Base-by-base conservation (phyloP, 805 yeast species). In the Lipomyces lipofer region DNA sequence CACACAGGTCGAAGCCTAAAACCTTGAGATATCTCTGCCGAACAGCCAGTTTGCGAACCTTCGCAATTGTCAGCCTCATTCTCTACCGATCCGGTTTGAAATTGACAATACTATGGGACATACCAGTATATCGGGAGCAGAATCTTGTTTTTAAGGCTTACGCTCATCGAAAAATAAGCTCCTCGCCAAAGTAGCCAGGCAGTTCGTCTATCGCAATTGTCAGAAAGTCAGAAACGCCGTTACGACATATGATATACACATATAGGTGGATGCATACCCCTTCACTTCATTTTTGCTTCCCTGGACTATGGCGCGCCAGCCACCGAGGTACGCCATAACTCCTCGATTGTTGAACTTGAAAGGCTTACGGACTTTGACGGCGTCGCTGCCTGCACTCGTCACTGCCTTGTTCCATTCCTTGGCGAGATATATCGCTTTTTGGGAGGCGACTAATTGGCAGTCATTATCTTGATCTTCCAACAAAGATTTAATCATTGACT, bases 121-220 rank as follows among this genome's bases (percentile, higher is more conserved):
- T 36, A 56, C 62, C 62, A 58, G 28, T 48, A 56, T n/a, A 48
- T 45, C 10, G 59, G 56, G 25, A 58, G 51, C 35, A 58, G 42
- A 35, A 58, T 51, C 38, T 58, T 58, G 52, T 58, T 58, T 35
- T 52, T 56, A 3, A 56, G 27, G 32, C 57, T 49, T n/a, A 58
- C 56, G 36, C 60, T 56, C 62, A 58, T 58, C 17, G 62, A 55
- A 67, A 82, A 81, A 69, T 83, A 83, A 25, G 81, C 84, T 48
- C 83, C 78, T 72, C 88, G 78, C 88, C 88, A 83, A 51, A 83
- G 67, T 64, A 83, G 81, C 83, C 83, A 80, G 13, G 86, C 86
- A 43, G 81, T 66, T 40, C 83, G 69, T 2, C 86, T 54, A 29
- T 10, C 19, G 10, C 10, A 22, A 17, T 22, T 13, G 51, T 39